phyloP scores from a whole-genome alignment of 148 eudicot species.

The Camellia japonica region DNA sequence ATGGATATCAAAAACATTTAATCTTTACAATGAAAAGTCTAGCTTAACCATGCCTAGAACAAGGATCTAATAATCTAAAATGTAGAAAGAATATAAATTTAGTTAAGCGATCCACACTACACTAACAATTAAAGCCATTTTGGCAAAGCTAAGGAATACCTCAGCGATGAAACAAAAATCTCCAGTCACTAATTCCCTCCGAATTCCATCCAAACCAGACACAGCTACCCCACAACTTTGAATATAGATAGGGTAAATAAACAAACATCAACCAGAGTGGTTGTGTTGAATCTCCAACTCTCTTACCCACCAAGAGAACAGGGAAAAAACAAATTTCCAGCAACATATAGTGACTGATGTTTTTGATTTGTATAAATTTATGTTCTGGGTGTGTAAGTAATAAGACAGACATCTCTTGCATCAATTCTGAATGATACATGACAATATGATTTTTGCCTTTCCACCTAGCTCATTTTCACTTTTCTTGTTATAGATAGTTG shows the following conservation, averaged over 20 bases:
- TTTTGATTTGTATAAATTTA: neutral
- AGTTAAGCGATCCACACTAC: neutral
- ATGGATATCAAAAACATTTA: neutral
- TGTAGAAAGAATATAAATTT: neutral
- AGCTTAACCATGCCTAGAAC: neutral
- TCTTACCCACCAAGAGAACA: neutral
- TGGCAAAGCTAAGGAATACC: neutral
- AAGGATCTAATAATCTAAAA: neutral
- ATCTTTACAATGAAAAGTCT: neutral
- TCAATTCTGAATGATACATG: neutral
- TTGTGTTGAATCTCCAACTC: neutral
- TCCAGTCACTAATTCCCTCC: constrained; percentile 8
- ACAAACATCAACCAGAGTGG: neutral
- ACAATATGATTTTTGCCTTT: neutral
- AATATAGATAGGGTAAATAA: neutral
- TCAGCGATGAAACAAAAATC: neutral
- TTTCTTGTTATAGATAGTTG: neutral
- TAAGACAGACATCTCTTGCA: neutral
- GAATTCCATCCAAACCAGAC: neutral
- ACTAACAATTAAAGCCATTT: neutral
- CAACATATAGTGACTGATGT: neutral
- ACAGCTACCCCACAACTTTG: neutral
- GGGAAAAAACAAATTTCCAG: neutral
- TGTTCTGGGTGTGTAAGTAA: neutral
- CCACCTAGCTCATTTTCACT: neutral